Evolutionary conservation across 257 asterid species (phyloP).

Genomic region (Jaltomata sinuosa): DNA sequence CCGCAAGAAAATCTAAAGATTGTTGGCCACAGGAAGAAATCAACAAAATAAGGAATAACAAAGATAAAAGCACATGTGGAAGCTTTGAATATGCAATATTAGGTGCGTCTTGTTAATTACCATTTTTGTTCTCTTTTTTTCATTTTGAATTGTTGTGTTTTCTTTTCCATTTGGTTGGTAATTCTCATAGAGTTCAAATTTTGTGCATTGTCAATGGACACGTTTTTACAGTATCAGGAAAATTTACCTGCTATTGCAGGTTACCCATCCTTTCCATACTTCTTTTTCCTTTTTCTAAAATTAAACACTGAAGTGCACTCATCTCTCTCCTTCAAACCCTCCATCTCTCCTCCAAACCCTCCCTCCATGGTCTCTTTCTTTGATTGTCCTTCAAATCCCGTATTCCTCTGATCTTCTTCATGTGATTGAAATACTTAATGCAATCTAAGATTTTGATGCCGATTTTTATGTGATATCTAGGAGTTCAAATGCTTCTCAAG

Average conservation of each 20-base stretch:
- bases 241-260: not conserved
- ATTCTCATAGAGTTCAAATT: not conserved
- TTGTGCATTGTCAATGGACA: not conserved
- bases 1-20: not conserved
- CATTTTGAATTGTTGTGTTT: not conserved
- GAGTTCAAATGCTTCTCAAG: not conserved
- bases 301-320: not conserved
- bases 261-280: not conserved
- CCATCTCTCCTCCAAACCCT: not conserved
- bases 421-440: not conserved
- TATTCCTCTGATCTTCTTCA: not conserved
- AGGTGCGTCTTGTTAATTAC: not conserved
- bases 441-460: not conserved
- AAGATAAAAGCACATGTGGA: not conserved
- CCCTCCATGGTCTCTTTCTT: not conserved
- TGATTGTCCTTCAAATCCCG: not conserved
- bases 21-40: not conserved
- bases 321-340: not conserved
- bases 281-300: not conserved
- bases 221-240: not conserved
- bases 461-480: not conserved
- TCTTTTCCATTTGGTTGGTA: not conserved
- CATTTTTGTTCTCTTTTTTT: not conserved
- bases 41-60: not conserved
- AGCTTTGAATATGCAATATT: not conserved